Base-by-base conservation (phyloP, 73 alveolate genomes). In the Effrenium voratum region DNA sequence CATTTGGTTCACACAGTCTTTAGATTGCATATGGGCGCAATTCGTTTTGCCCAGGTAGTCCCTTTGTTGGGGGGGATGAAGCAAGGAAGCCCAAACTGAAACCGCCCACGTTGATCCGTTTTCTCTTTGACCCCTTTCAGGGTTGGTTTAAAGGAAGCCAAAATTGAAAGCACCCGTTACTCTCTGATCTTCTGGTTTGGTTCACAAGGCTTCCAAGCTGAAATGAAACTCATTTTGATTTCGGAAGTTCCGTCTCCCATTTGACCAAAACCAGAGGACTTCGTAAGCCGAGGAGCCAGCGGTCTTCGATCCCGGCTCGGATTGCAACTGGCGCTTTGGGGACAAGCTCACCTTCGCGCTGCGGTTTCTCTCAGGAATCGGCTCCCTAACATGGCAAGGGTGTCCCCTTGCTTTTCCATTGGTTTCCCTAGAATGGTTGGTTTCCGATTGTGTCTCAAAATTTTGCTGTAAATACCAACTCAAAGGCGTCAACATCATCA, bases 301-400 rank as follows among this genome's bases (percentile, higher is more conserved):
- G 41, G 79, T 66, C 10, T 66, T 66, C 40, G 79, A 8, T 2
- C 79, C 34, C 40, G 79, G 40, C 16, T 8, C 63, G 63, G 60
- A 76, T 26, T 81, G 92, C 75, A 81, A 81, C 49, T 81, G 92
- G 92, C 92, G 55, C 92, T 81, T 81, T 38, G 92, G 92, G 44
- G 92, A 81, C 36, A 57, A 34, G 47, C 13, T 81, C 75, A 81
- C 92, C 28, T 81, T 81, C 38, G 47, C 30, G 34, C 40, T 66
- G 79, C 79, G 79, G n/a, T n/a, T n/a, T n/a, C n/a, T n/a, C n/a
- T n/a, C n/a, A n/a, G n/a, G n/a, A n/a, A n/a, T n/a, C n/a, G n/a
- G n/a, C n/a, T n/a, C n/a, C n/a, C n/a, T n/a, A n/a, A n/a, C n/a
- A n/a, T n/a, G n/a, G n/a, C n/a, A n/a, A n/a, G n/a, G n/a, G n/a